A percentile compares a stretch with the other conserved stretches of the same genome.
Conservation (phyloP, 1,139 yeast genomes). For the Hanseniaspora gamundiae region DNA sequence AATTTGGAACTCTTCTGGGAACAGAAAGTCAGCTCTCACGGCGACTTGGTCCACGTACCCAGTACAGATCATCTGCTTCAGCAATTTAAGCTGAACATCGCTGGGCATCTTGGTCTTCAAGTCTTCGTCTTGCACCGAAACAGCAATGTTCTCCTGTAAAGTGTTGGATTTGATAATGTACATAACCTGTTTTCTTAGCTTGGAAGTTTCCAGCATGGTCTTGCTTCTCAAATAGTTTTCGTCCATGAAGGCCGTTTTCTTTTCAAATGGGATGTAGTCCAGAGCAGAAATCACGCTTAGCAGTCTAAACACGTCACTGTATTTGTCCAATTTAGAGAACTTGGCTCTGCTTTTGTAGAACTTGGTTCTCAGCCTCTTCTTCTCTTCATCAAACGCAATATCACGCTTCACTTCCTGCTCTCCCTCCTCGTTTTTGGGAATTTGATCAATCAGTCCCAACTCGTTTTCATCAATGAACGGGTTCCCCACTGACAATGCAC, state of each 20-base stretch:
- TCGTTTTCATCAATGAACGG: constrained; percentile 73
- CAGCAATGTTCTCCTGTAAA: constrained; percentile 46
- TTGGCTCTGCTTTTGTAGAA: constrained; percentile 44
- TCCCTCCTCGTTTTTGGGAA: constrained; percentile 14
- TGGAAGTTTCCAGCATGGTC: constrained; percentile 73
- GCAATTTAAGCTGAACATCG: constrained; percentile 54
- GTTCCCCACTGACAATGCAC: constrained; percentile 89
- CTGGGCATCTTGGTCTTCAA: constrained; percentile 58
- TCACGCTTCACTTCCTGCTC: constrained; percentile 19
- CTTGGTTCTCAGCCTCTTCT: constrained; percentile 34
- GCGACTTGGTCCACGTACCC: constrained; percentile 92
- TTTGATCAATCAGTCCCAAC: constrained; percentile 33
- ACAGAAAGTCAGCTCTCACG: constrained; percentile 55
- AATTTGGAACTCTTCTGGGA: constrained; percentile 49
- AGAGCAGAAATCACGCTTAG: constrained; percentile 81
- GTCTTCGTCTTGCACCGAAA: constrained; percentile 35
- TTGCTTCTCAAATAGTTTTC: constrained; percentile 53
- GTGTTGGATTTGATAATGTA: constrained; percentile 60
- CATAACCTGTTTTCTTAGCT: constrained; percentile 67
- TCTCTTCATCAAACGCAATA: constrained; percentile 29
- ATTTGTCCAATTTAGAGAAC: constrained; percentile 56
- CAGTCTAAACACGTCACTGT: constrained; percentile 63
- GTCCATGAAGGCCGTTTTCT: constrained; percentile 36
- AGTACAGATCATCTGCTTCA: constrained; percentile 86
- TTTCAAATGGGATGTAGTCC: constrained; percentile 54